Conservation (phyloP, 345 rosid species). For the Sisymbrium altissimum region DNA sequence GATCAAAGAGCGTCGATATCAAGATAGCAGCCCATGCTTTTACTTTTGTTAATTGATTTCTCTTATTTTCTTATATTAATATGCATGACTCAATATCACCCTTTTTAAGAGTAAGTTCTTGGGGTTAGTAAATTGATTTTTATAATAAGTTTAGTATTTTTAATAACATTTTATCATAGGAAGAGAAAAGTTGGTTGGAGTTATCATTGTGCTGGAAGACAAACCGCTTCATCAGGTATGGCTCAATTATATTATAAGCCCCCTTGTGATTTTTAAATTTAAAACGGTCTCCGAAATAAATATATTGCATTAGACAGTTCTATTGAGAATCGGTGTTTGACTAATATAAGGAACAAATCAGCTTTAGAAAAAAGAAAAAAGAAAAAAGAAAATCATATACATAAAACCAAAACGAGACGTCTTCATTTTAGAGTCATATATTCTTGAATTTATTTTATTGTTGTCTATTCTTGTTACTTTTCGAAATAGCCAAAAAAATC, state of each 20-base stretch:
- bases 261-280: background rate
- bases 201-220: constrained; percentile 10
- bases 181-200: constrained; percentile 13
- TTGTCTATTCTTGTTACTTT: no score
- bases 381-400: no score
- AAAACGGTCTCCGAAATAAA: background rate
- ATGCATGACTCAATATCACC: background rate
- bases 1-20: constrained; percentile 10
- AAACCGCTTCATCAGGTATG: constrained; percentile 8
- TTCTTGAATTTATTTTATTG: no score
- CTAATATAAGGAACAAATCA: no score
- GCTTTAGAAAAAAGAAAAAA: no score
- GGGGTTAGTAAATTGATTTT: background rate
- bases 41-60: background rate
- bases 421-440: no score
- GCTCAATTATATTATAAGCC: background rate
- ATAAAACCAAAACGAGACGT: no score
- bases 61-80: background rate
- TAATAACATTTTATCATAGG: background rate
- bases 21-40: constrained; percentile 23
- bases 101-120: background rate
- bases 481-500: no score
- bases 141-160: background rate
- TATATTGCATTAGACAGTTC: background rate
- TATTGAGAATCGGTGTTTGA: background rate